A percentile compares a stretch with the other conserved stretches of the same genome.
Evolutionary conservation across 2,329 filamentous ascomycete genomes (phyloP).

Genomic region (Aspergillus candidus): DNA sequence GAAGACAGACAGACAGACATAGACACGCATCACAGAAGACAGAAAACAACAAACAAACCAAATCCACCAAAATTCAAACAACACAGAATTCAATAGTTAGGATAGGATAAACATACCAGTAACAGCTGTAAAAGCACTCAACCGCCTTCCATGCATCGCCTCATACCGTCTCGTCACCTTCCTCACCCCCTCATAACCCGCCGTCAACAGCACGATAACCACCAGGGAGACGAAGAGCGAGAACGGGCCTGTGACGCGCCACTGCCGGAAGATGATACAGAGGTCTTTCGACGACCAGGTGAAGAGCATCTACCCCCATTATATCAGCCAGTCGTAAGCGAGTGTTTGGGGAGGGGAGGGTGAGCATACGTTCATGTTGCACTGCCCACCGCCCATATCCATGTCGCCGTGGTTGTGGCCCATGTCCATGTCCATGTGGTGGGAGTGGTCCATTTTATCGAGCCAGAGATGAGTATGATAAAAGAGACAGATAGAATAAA

Average conservation of each 20-base stretch:
- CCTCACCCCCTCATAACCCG: slow-evolving; percentile 89
- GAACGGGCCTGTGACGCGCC: slow-evolving; percentile 71
- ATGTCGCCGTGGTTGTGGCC: slow-evolving; percentile 45
- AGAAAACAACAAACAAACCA: slow-evolving; percentile 2
- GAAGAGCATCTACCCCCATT: slow-evolving; percentile 75
- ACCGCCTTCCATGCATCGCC: slow-evolving; percentile 43
- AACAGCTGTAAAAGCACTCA: slow-evolving; percentile 40
- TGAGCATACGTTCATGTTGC: slow-evolving; percentile 78
- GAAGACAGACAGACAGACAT: slow-evolving; percentile 9
- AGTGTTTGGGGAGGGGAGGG: neutral
- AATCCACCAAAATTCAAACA: too few relatives aligned
- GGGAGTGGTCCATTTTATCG: slow-evolving; percentile 33
- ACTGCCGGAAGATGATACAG: slow-evolving; percentile 90
- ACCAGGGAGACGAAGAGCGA: slow-evolving; percentile 77
- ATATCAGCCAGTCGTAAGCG: neutral
- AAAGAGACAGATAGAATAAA: neutral
- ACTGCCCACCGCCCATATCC: slow-evolving; percentile 57
- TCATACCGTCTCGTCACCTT: slow-evolving; percentile 74
- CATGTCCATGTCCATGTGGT: slow-evolving; percentile 39
- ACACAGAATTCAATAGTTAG: neutral
- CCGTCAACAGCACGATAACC: slow-evolving; percentile 72
- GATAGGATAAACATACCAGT: slow-evolving; percentile 27
- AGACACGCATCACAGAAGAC: neutral
- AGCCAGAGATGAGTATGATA: neutral
- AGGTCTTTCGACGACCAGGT: slow-evolving; percentile 92